Evolutionary conservation across 2,329 filamentous ascomycete species (phyloP).

Genomic region (Trichoderma asperellum): DNA sequence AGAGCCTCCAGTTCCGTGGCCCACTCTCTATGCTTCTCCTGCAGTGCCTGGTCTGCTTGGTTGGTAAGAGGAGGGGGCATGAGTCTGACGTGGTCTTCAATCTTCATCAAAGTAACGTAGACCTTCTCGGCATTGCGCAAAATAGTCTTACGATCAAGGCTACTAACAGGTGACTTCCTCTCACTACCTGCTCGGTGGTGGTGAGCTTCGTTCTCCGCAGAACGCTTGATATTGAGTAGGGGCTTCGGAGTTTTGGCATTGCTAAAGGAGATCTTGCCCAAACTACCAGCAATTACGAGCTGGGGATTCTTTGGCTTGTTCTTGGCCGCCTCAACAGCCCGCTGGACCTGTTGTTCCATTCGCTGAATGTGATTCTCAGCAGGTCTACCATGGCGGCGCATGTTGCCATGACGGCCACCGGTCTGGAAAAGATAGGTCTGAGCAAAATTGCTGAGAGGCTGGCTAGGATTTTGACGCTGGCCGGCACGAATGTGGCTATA

Average conservation of each 20-base stretch:
- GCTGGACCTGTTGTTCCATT: slow-evolving; percentile 98
- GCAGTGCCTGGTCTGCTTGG: slow-evolving; percentile 63
- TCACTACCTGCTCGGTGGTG: slow-evolving; percentile 55
- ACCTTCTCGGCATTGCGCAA: slow-evolving; percentile 86
- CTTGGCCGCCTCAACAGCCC: slow-evolving; percentile 95
- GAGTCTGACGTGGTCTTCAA: slow-evolving; percentile 88
- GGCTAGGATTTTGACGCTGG: slow-evolving; percentile 86
- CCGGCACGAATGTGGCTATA: slow-evolving; percentile 92
- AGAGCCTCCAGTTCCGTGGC: slow-evolving; percentile 60
- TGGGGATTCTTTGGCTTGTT: slow-evolving; percentile 98
- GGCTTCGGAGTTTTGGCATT: slow-evolving; percentile 97
- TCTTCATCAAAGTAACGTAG: slow-evolving; percentile 85
- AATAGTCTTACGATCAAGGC: slow-evolving; percentile 79
- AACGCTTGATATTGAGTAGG: slow-evolving; percentile 90
- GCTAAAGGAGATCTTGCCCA: slow-evolving; percentile 98
- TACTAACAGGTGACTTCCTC: slow-evolving; percentile 49
- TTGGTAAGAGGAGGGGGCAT: slow-evolving; percentile 68
- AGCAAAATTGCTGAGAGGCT: slow-evolving; percentile 93
- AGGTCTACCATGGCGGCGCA: slow-evolving; percentile 75
- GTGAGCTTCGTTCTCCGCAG: slow-evolving; percentile 64
- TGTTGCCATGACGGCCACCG: slow-evolving; percentile 76
- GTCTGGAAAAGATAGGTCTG: slow-evolving; percentile 98
- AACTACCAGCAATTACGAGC: slow-evolving; percentile 90
- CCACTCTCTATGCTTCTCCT: slow-evolving; percentile 80
- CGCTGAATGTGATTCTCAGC: slow-evolving; percentile 97